Evolutionary conservation across 768 basidiomycete species (phyloP), one percentile per base, ranked within the genome.

Genomic region (Neoboletus magnificus): DNA sequence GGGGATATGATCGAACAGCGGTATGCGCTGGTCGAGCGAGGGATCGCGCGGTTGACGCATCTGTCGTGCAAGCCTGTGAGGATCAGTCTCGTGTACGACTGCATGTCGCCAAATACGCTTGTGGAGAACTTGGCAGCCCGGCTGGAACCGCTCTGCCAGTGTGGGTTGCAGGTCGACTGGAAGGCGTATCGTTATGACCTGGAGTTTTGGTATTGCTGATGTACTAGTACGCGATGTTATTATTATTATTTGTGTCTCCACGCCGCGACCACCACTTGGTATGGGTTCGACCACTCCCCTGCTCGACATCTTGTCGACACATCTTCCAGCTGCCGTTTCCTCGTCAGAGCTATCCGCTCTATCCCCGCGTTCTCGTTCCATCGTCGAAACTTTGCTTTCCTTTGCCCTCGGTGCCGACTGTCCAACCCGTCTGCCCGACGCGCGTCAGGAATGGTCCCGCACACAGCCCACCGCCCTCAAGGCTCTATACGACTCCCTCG

Each of bases 401-500:
- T 74, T 73, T 61, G 66, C 60, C 3, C 58, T 69, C 20, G 72
- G 72, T 1, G 66, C 53, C 4, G 64, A 65, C 16, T 67, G 66
- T 36, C 64, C 71, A 7, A 15, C 62, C 11, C 54, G 41, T 22
- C 51, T 62, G 22, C 29, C 37, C 43, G 50, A 62, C 22, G 40
- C 50, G 0, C 61, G 56, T 30, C 47, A 52, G 10, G 63, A 67
- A 22, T 73, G 73, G 72, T 49, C 56, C 0, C 57, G 56, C 22
- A 50, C 58, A 1, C 68, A 71, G 29, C 57, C 68, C 6, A 54
- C 40, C 15, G 64, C 62, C 1, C 56, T 66, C 49, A 63, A 10
- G 7, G 69, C 66, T 29, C 50, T 73, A 13, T 60, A 55, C 0
- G 56, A 57, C 43, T 27, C 54, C 9, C 46, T 62, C 40, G 54